These are phyloP conservation scores for Solanum bulbocastanum DNA, from an alignment of 257 asterid species.

Conservation along the genomic window DNA sequence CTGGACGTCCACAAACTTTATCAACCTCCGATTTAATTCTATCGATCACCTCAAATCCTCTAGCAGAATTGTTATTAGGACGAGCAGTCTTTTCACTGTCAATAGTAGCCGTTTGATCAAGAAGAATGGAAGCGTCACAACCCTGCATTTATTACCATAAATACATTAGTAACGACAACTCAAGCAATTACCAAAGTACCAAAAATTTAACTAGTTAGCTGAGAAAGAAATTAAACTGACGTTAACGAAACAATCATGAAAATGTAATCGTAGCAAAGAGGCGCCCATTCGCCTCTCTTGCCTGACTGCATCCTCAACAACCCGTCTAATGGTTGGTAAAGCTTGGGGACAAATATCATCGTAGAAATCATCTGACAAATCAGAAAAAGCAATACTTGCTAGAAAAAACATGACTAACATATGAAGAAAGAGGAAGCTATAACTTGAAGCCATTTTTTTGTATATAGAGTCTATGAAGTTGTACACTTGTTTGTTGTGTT, in stretches of 20 bases:
- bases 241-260: slow-evolving; percentile 22
- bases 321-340: slow-evolving; percentile 19
- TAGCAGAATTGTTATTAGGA: slow-evolving; percentile 26
- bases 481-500: neutral
- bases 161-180: neutral
- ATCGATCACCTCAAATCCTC: slow-evolving; percentile 47
- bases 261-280: slow-evolving; percentile 16
- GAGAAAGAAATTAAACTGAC: neutral
- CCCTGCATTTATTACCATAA: slow-evolving; percentile 18
- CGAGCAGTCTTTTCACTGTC: slow-evolving; percentile 32
- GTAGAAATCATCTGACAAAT: neutral
- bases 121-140: slow-evolving; percentile 39
- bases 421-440: neutral
- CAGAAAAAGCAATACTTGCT: neutral
- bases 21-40: slow-evolving; percentile 32
- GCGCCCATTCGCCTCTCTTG: slow-evolving; percentile 28
- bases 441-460: neutral
- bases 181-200: too few relatives aligned
- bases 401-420: neutral
- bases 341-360: slow-evolving; percentile 17
- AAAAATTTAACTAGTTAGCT: neutral
- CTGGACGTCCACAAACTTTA: slow-evolving; percentile 16
- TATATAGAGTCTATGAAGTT: neutral
- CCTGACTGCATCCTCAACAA: slow-evolving; percentile 20
- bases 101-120: slow-evolving; percentile 21